These are phyloP conservation scores for Scheffersomyces amazonensis DNA, from an alignment of 805 yeast species.

Conservation along the genomic window DNA sequence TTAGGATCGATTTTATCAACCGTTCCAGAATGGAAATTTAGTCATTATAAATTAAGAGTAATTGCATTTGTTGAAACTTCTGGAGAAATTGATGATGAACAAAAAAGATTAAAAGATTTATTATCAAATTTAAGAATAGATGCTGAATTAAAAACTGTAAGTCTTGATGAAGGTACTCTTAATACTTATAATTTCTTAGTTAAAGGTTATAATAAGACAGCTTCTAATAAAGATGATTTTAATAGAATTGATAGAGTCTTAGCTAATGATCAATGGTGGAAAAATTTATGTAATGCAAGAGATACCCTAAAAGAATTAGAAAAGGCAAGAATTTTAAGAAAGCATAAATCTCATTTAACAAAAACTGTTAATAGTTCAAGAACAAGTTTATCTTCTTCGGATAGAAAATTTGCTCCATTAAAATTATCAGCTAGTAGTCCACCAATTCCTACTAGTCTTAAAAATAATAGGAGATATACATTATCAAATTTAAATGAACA, in stretches of 20 bases:
- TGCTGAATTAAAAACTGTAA: constrained; percentile 74
- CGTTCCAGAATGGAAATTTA: constrained; percentile 87
- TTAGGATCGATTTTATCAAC: constrained; percentile 90
- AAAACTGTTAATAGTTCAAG: constrained; percentile 4
- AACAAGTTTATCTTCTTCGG: neutral
- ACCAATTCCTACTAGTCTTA: constrained; percentile 9
- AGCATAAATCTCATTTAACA: constrained; percentile 1
- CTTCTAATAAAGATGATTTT: constrained; percentile 18
- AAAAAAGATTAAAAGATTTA: constrained; percentile 55
- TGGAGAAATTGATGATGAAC: constrained; percentile 70
- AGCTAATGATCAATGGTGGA: constrained; percentile 84
- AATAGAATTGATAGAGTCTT: constrained; percentile 51
- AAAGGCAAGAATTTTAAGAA: constrained; percentile 19
- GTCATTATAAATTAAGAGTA: constrained; percentile 66
- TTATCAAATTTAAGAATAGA: constrained; percentile 78
- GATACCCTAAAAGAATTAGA: constrained; percentile 31
- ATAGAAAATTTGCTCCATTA: constrained; percentile 20
- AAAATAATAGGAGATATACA: constrained; percentile 41
- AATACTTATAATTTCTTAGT: constrained; percentile 72
- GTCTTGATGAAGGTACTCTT: constrained; percentile 56
- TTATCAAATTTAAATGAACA: constrained; percentile 68
- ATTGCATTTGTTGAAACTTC: constrained; percentile 84
- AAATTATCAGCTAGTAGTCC: constrained; percentile 18
- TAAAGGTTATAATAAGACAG: constrained; percentile 53
- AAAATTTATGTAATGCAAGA: constrained; percentile 60